These are phyloP conservation scores for Fraxinus sp. DNA, from an alignment of 305 asterid species.

Conservation along the genomic window DNA sequence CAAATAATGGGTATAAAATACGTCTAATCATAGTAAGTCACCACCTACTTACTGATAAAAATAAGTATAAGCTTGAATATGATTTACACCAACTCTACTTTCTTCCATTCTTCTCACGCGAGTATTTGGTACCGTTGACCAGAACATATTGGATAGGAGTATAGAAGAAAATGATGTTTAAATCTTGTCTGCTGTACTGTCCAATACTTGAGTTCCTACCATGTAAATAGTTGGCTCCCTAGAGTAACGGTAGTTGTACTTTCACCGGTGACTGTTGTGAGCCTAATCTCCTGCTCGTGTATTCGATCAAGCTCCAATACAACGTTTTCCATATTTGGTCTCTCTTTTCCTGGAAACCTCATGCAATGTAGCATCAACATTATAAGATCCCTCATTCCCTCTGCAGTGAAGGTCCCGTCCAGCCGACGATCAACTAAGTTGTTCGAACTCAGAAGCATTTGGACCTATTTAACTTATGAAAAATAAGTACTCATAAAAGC, in stretches of 20 bases:
- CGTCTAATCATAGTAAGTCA: background rate
- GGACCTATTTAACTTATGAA: constrained; percentile 36
- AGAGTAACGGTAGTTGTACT: constrained; percentile 51
- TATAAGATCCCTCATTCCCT: constrained; percentile 60
- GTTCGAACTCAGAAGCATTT: constrained; percentile 34
- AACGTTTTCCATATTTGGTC: constrained; percentile 55
- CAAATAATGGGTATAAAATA: background rate
- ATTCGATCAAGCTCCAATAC: constrained; percentile 54
- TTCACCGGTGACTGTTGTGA: constrained; percentile 63
- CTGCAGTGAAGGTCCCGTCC: constrained; percentile 53
- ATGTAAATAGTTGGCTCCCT: constrained; percentile 69
- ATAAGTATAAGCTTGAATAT: background rate
- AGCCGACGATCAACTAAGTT: constrained; percentile 48
- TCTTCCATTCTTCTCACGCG: background rate
- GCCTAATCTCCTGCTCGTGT: constrained; percentile 58
- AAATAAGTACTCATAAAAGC: background rate
- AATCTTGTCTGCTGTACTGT: background rate
- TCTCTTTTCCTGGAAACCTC: constrained; percentile 44
- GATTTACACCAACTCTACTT: background rate
- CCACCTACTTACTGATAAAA: background rate
- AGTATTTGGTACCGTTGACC: background rate
- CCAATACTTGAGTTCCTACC: constrained; percentile 15
- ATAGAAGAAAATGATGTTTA: background rate
- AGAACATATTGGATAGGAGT: background rate
- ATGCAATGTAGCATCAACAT: constrained; percentile 50